phyloP scores from a whole-genome alignment of 306 rosid species.

The Casuarina glauca region DNA sequence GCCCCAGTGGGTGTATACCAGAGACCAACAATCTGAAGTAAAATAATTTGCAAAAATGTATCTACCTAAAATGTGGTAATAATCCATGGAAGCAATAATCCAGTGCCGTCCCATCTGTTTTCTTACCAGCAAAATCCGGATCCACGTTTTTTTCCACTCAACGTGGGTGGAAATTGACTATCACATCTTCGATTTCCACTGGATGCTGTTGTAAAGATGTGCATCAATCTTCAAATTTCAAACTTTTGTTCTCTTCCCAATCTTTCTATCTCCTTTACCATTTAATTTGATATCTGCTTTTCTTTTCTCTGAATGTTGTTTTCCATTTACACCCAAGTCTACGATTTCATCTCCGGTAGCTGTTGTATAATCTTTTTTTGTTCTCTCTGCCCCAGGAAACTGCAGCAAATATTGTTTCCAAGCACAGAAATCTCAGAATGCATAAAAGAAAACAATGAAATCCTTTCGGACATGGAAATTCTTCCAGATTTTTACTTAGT shows the following conservation, averaged over 20 bases:
- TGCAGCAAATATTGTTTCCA: slow-evolving; percentile 35
- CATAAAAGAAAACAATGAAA: neutral
- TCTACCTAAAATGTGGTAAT: neutral
- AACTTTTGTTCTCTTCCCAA: slow-evolving; percentile 17
- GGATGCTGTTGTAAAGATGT: too few species aligned
- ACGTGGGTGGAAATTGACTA: too few species aligned
- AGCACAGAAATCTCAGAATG: slow-evolving; percentile 21
- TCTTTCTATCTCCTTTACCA: slow-evolving; percentile 8
- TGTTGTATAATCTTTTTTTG: slow-evolving; percentile 39
- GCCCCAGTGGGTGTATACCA: slow-evolving; percentile 4
- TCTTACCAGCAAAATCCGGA: too few species aligned
- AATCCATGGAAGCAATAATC: too few species aligned
- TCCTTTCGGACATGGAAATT: neutral
- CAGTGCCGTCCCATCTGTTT: too few species aligned
- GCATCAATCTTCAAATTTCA: neutral
- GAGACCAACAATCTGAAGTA: neutral
- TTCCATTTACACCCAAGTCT: slow-evolving; percentile 21
- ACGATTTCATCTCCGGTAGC: slow-evolving; percentile 23
- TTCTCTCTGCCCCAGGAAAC: slow-evolving; percentile 37
- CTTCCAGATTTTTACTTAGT: neutral
- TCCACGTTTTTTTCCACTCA: too few species aligned
- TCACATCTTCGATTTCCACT: too few species aligned
- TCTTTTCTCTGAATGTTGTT: slow-evolving; percentile 22
- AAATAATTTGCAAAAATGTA: neutral
- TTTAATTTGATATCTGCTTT: slow-evolving; percentile 9